Conservation (phyloP, 768 basidiomycete genomes). For the Tricholoma furcatifolium region DNA sequence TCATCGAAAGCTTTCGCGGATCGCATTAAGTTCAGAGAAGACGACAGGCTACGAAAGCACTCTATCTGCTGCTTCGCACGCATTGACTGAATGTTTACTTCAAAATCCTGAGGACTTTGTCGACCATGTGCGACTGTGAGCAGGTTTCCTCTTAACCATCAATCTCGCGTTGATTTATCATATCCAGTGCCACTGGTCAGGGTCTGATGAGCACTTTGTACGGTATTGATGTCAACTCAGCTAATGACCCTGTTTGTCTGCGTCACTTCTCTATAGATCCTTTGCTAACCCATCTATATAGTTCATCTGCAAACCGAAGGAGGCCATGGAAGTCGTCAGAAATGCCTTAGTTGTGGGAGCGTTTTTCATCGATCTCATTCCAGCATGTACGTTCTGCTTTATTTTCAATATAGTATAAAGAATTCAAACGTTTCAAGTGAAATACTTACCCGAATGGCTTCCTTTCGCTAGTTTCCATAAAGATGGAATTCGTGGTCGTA, state of each 20-base stretch:
- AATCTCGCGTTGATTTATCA: background rate
- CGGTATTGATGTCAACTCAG: background rate
- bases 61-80: background rate
- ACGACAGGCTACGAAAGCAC: background rate
- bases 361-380: background rate
- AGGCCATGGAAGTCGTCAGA: background rate
- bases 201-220: background rate
- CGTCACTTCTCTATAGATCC: background rate
- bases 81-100: background rate
- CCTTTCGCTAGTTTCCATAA: background rate
- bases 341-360: background rate
- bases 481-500: background rate
- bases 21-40: background rate
- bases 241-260: background rate
- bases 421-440: background rate
- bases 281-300: background rate
- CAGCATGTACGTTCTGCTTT: background rate
- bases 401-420: background rate
- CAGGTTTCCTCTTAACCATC: background rate
- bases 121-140: background rate
- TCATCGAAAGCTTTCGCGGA: background rate
- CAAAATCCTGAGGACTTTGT: background rate
- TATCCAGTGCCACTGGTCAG: background rate
- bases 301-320: background rate
- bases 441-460: background rate